phyloP scores from a whole-genome alignment of 2,329 filamentous ascomycete genomes.

The Sporothrix mexicana region DNA sequence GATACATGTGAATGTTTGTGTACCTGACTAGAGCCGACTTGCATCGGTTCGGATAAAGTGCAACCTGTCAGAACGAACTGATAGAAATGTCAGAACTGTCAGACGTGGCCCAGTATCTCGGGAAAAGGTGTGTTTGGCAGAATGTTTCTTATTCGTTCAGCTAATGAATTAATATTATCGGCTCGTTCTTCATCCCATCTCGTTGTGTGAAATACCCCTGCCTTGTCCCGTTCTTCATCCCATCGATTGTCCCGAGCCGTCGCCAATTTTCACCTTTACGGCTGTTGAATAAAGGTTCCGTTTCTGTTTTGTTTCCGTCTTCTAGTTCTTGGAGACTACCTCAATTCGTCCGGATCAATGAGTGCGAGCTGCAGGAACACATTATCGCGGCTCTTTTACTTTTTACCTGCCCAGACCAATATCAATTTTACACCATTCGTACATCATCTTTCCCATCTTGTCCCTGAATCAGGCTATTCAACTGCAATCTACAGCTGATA shows the following conservation, averaged over 20 bases:
- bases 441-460: background rate
- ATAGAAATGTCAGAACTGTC: too few species aligned
- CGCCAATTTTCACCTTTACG: background rate
- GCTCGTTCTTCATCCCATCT: background rate
- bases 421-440: background rate
- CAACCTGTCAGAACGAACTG: too few species aligned
- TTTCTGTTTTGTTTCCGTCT: background rate
- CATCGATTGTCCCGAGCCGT: constrained; percentile 10
- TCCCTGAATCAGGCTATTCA: constrained; percentile 23
- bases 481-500: background rate
- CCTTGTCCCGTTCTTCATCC: background rate
- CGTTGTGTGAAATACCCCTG: too few species aligned
- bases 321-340: background rate
- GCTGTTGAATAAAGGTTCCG: background rate
- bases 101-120: constrained; percentile 7
- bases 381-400: background rate
- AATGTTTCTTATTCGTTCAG: background rate
- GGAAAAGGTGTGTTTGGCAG: background rate
- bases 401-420: background rate
- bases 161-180: background rate
- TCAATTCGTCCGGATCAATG: background rate
- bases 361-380: background rate
- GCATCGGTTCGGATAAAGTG: constrained; percentile 4
- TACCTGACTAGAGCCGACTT: too few species aligned
- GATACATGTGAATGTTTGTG: background rate